Evolutionary conservation across 306 rosid genomes (phyloP).

Genomic region (Lathyrus oleraceus): DNA sequence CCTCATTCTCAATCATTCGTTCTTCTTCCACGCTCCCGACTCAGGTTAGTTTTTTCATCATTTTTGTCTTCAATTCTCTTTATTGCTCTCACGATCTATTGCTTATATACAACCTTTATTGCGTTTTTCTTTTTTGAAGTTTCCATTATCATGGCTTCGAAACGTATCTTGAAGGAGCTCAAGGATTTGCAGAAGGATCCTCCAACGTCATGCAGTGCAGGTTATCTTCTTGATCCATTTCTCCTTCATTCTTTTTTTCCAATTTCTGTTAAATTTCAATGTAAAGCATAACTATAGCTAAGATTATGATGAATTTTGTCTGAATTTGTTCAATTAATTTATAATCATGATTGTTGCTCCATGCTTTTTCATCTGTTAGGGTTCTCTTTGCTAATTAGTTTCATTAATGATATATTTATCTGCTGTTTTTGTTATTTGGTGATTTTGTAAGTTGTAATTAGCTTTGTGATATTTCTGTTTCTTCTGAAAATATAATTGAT

Average conservation of each 20-base stretch:
- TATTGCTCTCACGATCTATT: conserved; percentile 38
- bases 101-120: conserved; percentile 1
- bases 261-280: neutral
- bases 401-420: neutral
- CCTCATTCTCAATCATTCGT: neutral
- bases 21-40: conserved; percentile 3
- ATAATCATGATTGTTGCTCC: neutral
- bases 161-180: conserved; percentile 86
- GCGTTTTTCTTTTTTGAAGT: neutral
- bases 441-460: neutral
- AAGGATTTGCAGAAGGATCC: conserved; percentile 95
- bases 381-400: neutral
- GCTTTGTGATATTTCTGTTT: neutral
- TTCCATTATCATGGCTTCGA: conserved; percentile 71
- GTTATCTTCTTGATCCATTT: conserved; percentile 33
- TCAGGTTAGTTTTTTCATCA: conserved; percentile 20
- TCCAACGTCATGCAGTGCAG: conserved; percentile 88
- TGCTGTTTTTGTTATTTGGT: neutral
- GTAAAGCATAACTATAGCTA: neutral
- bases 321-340: neutral
- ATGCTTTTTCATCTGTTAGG: neutral
- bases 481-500: neutral
- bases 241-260: rapidly evolving
- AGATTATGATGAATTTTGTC: neutral
- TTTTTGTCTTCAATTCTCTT: neutral